These are phyloP conservation scores for Suillus alpinus DNA, from an alignment of 768 basidiomycete genomes.

Conservation along the genomic window DNA sequence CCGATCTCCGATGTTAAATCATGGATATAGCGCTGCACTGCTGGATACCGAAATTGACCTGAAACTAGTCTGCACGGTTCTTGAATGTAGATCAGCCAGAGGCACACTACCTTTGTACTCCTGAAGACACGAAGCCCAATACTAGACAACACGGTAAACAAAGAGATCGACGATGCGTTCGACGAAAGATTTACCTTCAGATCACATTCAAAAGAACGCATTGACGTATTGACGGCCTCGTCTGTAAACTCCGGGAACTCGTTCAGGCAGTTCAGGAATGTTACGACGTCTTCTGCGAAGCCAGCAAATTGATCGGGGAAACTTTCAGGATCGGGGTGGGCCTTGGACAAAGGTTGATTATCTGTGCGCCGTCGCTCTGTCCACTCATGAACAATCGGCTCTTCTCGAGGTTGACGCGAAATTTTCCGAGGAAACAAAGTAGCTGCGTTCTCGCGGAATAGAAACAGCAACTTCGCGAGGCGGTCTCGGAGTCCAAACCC, in stretches of 20 bases:
- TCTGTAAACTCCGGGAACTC: conserved; percentile 58
- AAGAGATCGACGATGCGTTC: neutral
- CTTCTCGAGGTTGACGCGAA: conserved; percentile 35
- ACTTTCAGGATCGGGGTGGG: conserved; percentile 45
- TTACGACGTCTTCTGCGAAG: conserved; percentile 49
- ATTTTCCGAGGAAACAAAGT: conserved; percentile 51
- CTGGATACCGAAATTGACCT: conserved; percentile 52
- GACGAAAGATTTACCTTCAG: conserved; percentile 37
- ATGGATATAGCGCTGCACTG: conserved; percentile 53
- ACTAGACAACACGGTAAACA: conserved; percentile 29
- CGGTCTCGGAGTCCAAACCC: conserved; percentile 50
- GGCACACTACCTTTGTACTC: conserved; percentile 41
- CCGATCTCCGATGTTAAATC: conserved; percentile 51
- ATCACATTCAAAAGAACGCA: conserved; percentile 48
- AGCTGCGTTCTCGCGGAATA: conserved; percentile 56
- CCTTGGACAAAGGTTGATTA: conserved; percentile 32
- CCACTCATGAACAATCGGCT: conserved; percentile 35
- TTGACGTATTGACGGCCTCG: conserved; percentile 50
- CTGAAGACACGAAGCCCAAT: conserved; percentile 52
- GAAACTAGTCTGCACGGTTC: conserved; percentile 5
- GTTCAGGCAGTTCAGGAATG: conserved; percentile 52
- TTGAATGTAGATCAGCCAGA: neutral
- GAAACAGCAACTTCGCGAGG: conserved; percentile 45
- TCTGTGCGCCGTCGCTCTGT: conserved; percentile 27
- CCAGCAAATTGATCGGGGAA: conserved; percentile 45